Evolutionary conservation across 1,139 yeast species (phyloP).

Genomic region (Zygosaccharomyces pseudobailii): DNA sequence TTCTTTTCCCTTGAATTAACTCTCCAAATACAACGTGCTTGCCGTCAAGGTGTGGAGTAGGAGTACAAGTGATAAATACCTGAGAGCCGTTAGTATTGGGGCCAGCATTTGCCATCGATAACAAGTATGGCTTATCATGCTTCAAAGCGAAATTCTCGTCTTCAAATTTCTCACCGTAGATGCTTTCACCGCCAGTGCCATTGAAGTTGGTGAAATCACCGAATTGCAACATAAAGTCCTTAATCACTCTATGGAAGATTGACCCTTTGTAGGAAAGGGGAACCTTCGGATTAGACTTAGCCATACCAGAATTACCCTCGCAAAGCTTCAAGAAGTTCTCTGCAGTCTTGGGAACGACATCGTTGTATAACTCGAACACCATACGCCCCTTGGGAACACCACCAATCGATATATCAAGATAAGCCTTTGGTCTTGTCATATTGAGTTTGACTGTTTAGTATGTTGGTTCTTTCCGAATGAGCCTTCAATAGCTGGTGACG

Average conservation of each 20-base stretch:
- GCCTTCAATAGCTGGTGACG: no score
- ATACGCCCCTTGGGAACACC: slow-evolving; percentile 64
- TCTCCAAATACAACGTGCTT: slow-evolving; percentile 96
- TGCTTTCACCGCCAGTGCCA: slow-evolving; percentile 94
- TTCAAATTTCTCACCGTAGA: slow-evolving; percentile 91
- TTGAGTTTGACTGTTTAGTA: not conserved
- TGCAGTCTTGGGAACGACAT: slow-evolving; percentile 86
- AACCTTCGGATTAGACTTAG: slow-evolving; percentile 48
- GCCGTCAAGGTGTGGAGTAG: slow-evolving; percentile 82
- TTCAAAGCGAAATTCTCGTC: slow-evolving; percentile 78
- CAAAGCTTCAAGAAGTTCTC: slow-evolving; percentile 89
- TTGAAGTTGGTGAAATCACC: slow-evolving; percentile 90
- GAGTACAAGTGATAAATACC: slow-evolving; percentile 83
- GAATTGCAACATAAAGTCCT: slow-evolving; percentile 90
- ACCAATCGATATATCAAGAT: slow-evolving; percentile 69
- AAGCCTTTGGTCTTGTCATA: slow-evolving; percentile 53
- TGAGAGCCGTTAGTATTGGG: slow-evolving; percentile 95
- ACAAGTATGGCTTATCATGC: slow-evolving; percentile 80
- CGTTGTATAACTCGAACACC: slow-evolving; percentile 70
- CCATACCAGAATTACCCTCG: slow-evolving; percentile 81
- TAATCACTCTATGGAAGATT: slow-evolving; percentile 86
- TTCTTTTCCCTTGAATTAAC: slow-evolving; percentile 74
- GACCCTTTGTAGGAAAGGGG: slow-evolving; percentile 75
- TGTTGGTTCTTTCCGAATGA: not conserved
- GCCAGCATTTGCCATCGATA: slow-evolving; percentile 97